Percentiles rank a stretch among this genome's conserved stretches.
Evolutionary conservation across 2,329 filamentous ascomycete species (phyloP).

Genomic region (Didymella segeticola): DNA sequence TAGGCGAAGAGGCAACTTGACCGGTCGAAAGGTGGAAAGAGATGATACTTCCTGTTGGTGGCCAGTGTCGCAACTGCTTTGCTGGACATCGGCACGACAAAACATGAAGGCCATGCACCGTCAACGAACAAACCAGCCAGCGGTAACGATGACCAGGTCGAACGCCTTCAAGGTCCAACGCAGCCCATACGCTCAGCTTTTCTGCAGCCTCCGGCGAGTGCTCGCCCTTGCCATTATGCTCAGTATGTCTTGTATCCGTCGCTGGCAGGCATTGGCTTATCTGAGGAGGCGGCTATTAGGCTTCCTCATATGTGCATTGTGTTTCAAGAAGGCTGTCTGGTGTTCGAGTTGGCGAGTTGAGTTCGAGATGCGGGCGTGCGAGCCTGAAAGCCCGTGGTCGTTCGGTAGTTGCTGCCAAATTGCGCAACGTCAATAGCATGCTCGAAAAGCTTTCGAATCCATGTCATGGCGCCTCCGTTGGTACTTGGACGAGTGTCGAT

Average conservation of each 20-base stretch:
- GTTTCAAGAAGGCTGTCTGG: neutral
- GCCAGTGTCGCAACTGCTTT: neutral
- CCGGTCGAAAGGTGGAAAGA: neutral
- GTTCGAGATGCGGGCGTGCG: neutral
- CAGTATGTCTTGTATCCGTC: neutral
- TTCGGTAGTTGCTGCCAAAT: too few relatives aligned
- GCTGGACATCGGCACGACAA: neutral
- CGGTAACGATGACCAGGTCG: neutral
- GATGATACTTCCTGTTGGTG: neutral
- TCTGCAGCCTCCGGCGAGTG: neutral
- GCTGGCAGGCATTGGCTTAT: conserved; percentile 1
- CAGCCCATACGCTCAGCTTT: neutral
- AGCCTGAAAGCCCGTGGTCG: too few relatives aligned
- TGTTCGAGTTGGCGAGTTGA: neutral
- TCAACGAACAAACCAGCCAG: neutral
- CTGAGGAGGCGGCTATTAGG: neutral
- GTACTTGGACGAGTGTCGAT: neutral
- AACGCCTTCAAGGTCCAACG: too few relatives aligned
- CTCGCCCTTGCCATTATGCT: neutral
- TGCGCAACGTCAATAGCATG: neutral
- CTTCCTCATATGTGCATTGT: neutral
- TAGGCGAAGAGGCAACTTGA: neutral
- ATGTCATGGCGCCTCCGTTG: neutral
- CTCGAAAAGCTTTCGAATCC: neutral
- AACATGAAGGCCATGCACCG: neutral